phyloP scores from a whole-genome alignment of 768 basidiomycete genomes.

The Amanita pseudoporphyria region DNA sequence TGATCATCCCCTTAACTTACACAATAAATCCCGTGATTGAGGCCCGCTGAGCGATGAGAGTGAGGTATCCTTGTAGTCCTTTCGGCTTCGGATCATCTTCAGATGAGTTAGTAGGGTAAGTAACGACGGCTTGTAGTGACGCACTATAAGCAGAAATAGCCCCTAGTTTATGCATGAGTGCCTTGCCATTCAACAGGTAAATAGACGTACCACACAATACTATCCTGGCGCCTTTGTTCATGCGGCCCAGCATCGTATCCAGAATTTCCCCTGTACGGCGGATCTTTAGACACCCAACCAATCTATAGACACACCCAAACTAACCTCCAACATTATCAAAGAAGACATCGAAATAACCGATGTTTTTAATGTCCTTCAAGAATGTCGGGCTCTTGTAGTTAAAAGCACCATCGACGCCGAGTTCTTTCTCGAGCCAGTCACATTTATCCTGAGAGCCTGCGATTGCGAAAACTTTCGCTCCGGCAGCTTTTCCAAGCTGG shows the following conservation, averaged over 20 bases:
- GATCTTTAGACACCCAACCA: slow-evolving; percentile 7
- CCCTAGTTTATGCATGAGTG: slow-evolving; percentile 28
- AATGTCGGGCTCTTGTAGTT: slow-evolving; percentile 83
- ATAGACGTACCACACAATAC: slow-evolving; percentile 61
- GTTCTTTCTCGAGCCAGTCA: slow-evolving; percentile 71
- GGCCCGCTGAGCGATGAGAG: slow-evolving; percentile 68
- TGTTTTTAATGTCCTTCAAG: slow-evolving; percentile 57
- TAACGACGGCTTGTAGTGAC: slow-evolving; percentile 13
- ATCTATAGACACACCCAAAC: slow-evolving; percentile 7
- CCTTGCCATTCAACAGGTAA: not conserved
- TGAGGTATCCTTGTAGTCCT: slow-evolving; percentile 58
- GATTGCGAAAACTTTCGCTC: slow-evolving; percentile 80
- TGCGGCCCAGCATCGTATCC: slow-evolving; percentile 61
- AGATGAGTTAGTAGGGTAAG: not conserved
- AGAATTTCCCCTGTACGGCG: slow-evolving; percentile 57
- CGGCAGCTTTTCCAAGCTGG: slow-evolving; percentile 72
- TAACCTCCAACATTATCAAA: slow-evolving; percentile 75
- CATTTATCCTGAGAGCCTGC: slow-evolving; percentile 83
- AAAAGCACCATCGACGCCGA: slow-evolving; percentile 75
- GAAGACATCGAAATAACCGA: slow-evolving; percentile 75
- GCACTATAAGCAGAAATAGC: slow-evolving; percentile 81
- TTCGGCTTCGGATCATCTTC: slow-evolving; percentile 52
- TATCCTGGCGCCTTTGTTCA: slow-evolving; percentile 74
- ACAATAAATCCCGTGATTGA: slow-evolving; percentile 80
- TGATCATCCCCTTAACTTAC: slow-evolving; percentile 26